These are phyloP conservation scores for Aspergillus sp. DNA, from an alignment of 2,329 filamentous ascomycete species.

Conservation along the genomic window DNA sequence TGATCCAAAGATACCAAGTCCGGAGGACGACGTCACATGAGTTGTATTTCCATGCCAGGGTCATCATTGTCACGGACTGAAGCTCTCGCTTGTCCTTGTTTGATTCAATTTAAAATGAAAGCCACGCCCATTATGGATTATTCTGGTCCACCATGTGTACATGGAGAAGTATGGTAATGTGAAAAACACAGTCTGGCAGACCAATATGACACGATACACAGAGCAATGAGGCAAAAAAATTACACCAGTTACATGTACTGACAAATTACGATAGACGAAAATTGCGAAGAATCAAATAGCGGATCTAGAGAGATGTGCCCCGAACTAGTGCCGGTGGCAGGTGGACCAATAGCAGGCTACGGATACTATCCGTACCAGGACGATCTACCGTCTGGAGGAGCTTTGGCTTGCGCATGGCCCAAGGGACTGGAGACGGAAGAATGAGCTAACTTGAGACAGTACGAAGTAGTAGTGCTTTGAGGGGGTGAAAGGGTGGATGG, in stretches of 20 bases:
- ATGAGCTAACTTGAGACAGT: background rate
- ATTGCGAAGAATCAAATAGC: constrained; percentile 10
- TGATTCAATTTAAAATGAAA: too few species aligned
- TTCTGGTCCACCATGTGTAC: background rate
- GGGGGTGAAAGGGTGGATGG: background rate
- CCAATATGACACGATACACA: background rate
- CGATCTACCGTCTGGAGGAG: constrained; percentile 15
- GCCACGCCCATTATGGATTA: too few species aligned
- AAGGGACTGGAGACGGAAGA: constrained; percentile 4
- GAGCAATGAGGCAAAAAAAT: background rate
- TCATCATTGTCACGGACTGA: too few species aligned
- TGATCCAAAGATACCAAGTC: too few species aligned
- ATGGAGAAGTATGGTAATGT: background rate
- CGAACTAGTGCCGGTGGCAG: constrained; percentile 12
- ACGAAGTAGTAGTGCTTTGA: too few species aligned
- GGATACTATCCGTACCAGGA: constrained; percentile 5
- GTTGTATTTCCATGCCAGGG: background rate
- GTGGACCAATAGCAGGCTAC: constrained; percentile 11
- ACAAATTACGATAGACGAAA: background rate
- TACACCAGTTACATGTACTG: background rate
- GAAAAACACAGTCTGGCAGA: background rate
- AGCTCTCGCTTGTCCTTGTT: too few species aligned
- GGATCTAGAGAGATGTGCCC: constrained; percentile 21
- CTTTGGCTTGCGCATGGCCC: constrained; percentile 19
- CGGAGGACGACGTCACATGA: too few species aligned